phyloP scores from a whole-genome alignment of 2,329 filamentous ascomycete genomes.

The Davidsoniella australis region DNA sequence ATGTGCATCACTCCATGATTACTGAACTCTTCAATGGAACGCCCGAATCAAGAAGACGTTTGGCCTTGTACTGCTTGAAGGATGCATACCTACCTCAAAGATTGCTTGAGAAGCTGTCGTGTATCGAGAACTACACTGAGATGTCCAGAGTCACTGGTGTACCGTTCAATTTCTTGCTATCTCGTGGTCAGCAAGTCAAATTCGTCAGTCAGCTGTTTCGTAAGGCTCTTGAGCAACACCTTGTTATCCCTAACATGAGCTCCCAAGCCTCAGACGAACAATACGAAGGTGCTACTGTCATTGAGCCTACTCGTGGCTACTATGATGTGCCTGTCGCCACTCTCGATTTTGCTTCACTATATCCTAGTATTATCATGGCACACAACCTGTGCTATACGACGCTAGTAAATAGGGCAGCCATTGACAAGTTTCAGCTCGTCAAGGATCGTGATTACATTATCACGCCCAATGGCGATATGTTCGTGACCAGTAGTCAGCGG shows the following conservation, averaged over 20 bases:
- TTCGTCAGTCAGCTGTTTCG: conserved; percentile 96
- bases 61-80: conserved; percentile 93
- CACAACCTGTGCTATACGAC: conserved; percentile 98
- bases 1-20: conserved; percentile 98
- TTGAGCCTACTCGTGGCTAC: conserved; percentile 83
- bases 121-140: conserved; percentile 96
- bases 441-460: conserved; percentile 94
- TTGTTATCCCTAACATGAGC: conserved; percentile 79
- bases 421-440: conserved; percentile 59
- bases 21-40: conserved; percentile 96
- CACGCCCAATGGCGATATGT: conserved; percentile 86
- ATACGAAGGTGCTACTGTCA: conserved; percentile 95
- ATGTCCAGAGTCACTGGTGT: conserved; percentile 99
- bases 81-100: conserved; percentile 91
- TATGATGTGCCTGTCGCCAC: conserved; percentile 93
- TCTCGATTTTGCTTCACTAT: conserved; percentile 95
- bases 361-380: conserved; percentile 96
- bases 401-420: conserved; percentile 55
- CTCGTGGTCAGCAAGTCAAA: conserved; percentile 89
- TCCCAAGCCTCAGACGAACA: conserved; percentile 62
- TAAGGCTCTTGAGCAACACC: conserved; percentile 79
- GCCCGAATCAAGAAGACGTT: conserved; percentile 71
- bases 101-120: conserved; percentile 93
- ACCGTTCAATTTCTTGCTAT: conserved; percentile 84
- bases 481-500: conserved; percentile 71